Evolutionary conservation across 441 rosid species (phyloP), one percentile per base, ranked within the genome.

Genomic region (Populus hybrid): DNA sequence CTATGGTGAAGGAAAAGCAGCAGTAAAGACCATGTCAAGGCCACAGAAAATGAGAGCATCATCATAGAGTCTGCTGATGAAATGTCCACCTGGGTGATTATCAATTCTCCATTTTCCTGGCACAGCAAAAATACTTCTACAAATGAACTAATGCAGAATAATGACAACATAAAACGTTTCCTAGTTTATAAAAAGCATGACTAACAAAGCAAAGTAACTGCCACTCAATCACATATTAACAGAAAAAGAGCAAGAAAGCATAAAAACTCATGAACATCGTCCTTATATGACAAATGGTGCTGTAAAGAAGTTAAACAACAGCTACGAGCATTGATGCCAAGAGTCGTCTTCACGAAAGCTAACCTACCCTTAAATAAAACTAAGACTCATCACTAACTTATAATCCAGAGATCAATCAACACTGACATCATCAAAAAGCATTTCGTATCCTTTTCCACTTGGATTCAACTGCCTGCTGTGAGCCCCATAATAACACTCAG

Each of bases 1-100:
- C 76, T 89, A 59, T 73, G 84, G 53, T 88, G 57, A 74, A 85
- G 80, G 63, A 76, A 78, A 67, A 84, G 77, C 64, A 85, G 80
- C 65, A 84, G 42, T 24, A 84, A 64, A 40, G 86, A 84, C 74
- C 84, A 84, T 66, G 82, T 11, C 64, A 86, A 77, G 18, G 78
- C 86, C 30, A 68, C 67, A 79, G 81, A 78, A 70, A 59, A 78
- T 11, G 77, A 78, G 10, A 46, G 28, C 53, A 53, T 71, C 91
- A 79, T 84, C 94, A 88, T 91, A 59, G 74, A 78, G 46, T 65
- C 67, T 66, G 75, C n/a, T 14, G 73, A 14, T 7, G 50, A 75
- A 59, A 77, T 57, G 69, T 34, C 68, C 77, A 35, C n/a, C 26
- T 32, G 40, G 24, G 61, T 34, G 75, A 20, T 40, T 12, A 78